Percentiles rank a stretch among this genome's conserved stretches.
Conservation (phyloP, 192 early-diverging fungal species). For the Dispira simplex region DNA sequence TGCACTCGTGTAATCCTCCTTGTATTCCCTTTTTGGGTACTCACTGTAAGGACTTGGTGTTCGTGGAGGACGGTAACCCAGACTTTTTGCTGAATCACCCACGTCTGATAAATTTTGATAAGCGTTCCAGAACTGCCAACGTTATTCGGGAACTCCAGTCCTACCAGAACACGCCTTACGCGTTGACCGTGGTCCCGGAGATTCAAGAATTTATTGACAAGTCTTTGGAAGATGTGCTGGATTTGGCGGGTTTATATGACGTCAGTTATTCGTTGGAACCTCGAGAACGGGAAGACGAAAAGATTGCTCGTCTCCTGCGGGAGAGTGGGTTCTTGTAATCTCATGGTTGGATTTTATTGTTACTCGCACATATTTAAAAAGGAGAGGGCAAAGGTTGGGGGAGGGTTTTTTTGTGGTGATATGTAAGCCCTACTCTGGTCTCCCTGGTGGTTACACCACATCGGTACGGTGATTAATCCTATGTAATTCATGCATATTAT, state of each 20-base stretch:
- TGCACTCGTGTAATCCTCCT: conserved; percentile 66
- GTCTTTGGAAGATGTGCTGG: conserved; percentile 47
- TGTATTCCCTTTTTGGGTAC: conserved; percentile 75
- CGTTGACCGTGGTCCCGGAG: conserved; percentile 59
- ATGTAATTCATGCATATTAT: too few species aligned
- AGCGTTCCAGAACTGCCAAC: conserved; percentile 72
- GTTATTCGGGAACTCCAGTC: conserved; percentile 80
- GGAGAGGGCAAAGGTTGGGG: too few species aligned
- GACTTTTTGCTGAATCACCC: conserved; percentile 44
- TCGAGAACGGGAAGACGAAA: conserved; percentile 70
- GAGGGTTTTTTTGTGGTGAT: too few species aligned
- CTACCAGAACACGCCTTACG: conserved; percentile 72
- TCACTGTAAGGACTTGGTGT: conserved; percentile 77
- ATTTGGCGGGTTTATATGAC: conserved; percentile 62
- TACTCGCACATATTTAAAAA: too few species aligned
- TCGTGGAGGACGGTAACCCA: conserved; percentile 80
- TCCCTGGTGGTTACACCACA: too few species aligned
- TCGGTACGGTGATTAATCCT: too few species aligned
- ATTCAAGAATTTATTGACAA: conserved; percentile 63
- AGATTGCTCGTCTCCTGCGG: conserved; percentile 52
- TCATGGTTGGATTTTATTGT: background rate
- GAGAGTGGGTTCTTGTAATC: conserved; percentile 64
- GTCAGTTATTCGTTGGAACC: conserved; percentile 72
- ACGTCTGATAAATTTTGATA: conserved; percentile 78
- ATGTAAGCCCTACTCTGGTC: too few species aligned